Percentiles rank a stretch among this genome's conserved stretches.
Conservation (phyloP, 2,329 filamentous ascomycete genomes). For the Chaetomiaceae sp. region DNA sequence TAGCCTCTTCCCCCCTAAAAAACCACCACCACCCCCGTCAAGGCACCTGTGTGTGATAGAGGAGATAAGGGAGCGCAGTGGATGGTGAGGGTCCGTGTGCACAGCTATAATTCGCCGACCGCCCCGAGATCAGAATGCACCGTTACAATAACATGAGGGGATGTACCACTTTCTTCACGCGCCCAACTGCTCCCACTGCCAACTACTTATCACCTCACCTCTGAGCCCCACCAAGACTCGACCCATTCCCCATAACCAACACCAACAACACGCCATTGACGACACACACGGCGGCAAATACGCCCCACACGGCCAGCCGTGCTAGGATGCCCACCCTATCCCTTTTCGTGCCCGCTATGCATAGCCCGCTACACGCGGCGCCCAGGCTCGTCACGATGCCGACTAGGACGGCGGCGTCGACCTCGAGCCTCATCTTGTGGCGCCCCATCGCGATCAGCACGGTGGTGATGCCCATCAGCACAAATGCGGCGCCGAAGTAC, state of each 20-base stretch:
- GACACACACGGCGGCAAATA: conserved; percentile 43
- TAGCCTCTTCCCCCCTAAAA: no score
- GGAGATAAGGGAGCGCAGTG: no score
- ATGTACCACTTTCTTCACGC: no score
- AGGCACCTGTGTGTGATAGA: no score
- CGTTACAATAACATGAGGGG: no score
- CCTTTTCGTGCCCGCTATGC: conserved; percentile 50
- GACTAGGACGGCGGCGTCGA: conserved; percentile 66
- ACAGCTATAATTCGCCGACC: no score
- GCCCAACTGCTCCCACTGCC: no score
- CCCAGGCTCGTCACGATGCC: conserved; percentile 64
- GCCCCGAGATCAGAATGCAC: no score
- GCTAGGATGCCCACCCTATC: conserved; percentile 37
- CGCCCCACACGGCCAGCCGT: conserved; percentile 39
- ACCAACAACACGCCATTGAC: conserved; percentile 50
- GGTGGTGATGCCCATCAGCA: conserved; percentile 60
- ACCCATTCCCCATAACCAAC: conserved; percentile 43
- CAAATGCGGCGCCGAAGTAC: conserved; percentile 54
- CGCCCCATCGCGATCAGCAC: conserved; percentile 64
- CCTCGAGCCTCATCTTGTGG: conserved; percentile 63
- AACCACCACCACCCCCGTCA: no score
- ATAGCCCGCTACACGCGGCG: conserved; percentile 58
- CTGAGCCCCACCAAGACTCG: conserved; percentile 14
- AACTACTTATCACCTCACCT: background rate
- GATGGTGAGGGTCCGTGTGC: no score